These are phyloP conservation scores for Yarrowia osloensis DNA, from an alignment of 805 yeast species.

Conservation along the genomic window DNA sequence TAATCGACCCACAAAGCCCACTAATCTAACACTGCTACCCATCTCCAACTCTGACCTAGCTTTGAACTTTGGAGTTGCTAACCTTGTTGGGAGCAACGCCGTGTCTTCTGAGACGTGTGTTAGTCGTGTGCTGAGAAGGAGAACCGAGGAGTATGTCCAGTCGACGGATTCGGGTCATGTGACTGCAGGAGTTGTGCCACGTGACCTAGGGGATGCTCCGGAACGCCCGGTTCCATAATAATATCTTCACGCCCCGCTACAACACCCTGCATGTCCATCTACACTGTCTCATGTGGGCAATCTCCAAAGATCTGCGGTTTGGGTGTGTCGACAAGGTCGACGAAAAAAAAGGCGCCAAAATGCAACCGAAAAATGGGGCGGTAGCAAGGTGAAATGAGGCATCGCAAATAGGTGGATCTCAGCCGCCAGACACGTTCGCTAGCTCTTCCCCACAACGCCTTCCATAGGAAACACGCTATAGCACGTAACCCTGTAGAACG, in stretches of 20 bases:
- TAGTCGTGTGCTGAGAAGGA: neutral
- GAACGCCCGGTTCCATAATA: too few relatives aligned
- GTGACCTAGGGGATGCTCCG: too few relatives aligned
- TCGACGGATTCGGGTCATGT: too few relatives aligned
- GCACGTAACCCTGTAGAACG: neutral
- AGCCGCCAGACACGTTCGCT: too few relatives aligned
- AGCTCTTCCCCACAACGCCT: neutral
- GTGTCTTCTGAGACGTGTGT: conserved; percentile 7
- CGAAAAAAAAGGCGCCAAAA: neutral
- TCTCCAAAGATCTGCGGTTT: conserved; percentile 1
- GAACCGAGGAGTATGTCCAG: neutral
- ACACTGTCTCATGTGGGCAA: conserved; percentile 5
- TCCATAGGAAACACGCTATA: neutral
- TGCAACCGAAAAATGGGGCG: neutral
- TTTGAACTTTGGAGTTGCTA: conserved; percentile 6
- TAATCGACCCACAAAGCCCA: neutral
- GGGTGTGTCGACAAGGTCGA: neutral
- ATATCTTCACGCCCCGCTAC: too few relatives aligned
- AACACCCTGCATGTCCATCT: neutral
- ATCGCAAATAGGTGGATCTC: too few relatives aligned
- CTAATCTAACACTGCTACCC: neutral
- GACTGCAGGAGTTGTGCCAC: too few relatives aligned
- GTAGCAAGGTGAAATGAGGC: too few relatives aligned
- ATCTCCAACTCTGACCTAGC: neutral
- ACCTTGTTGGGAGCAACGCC: conserved; percentile 16